Evolutionary conservation across 2,329 filamentous ascomycete genomes (phyloP).

Genomic region (Sporothrix phasma): DNA sequence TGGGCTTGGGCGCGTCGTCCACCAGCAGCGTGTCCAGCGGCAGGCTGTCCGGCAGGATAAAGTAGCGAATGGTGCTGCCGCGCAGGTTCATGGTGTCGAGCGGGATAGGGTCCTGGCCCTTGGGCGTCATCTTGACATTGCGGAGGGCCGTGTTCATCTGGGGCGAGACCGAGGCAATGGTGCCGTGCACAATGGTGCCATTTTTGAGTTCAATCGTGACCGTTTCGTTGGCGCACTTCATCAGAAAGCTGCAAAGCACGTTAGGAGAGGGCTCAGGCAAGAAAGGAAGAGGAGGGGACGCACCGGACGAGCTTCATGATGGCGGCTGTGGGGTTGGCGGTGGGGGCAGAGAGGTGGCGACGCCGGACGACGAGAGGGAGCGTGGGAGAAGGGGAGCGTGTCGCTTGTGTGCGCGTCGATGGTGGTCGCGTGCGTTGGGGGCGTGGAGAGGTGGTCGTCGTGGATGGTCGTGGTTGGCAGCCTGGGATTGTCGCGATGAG

Average conservation of each 20-base stretch:
- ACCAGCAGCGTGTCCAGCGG: slow-evolving; percentile 91
- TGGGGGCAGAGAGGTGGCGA: background rate
- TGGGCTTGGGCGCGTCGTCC: slow-evolving; percentile 94
- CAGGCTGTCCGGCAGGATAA: slow-evolving; percentile 89
- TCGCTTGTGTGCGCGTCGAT: background rate
- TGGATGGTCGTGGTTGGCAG: background rate
- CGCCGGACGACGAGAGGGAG: background rate
- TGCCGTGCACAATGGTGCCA: slow-evolving; percentile 93
- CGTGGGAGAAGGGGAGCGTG: background rate
- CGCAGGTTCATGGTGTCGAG: slow-evolving; percentile 96
- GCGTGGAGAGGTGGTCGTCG: background rate
- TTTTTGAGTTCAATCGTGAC: slow-evolving; percentile 98
- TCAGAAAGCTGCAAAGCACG: slow-evolving; percentile 63
- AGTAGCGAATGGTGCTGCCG: slow-evolving; percentile 91
- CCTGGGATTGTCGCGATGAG: background rate
- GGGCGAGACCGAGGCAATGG: slow-evolving; percentile 90
- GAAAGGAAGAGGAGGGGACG: slow-evolving; percentile 26
- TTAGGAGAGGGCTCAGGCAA: slow-evolving; percentile 24
- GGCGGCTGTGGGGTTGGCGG: slow-evolving; percentile 23
- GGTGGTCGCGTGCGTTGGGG: background rate
- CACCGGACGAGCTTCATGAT: slow-evolving; percentile 97
- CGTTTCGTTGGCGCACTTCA: slow-evolving; percentile 99
- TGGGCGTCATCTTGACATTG: slow-evolving; percentile 91
- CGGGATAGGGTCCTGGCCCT: slow-evolving; percentile 74
- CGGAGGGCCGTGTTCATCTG: slow-evolving; percentile 98